Base-by-base conservation (phyloP, 2,329 filamentous ascomycete genomes). In the Coniochaeta sp. region DNA sequence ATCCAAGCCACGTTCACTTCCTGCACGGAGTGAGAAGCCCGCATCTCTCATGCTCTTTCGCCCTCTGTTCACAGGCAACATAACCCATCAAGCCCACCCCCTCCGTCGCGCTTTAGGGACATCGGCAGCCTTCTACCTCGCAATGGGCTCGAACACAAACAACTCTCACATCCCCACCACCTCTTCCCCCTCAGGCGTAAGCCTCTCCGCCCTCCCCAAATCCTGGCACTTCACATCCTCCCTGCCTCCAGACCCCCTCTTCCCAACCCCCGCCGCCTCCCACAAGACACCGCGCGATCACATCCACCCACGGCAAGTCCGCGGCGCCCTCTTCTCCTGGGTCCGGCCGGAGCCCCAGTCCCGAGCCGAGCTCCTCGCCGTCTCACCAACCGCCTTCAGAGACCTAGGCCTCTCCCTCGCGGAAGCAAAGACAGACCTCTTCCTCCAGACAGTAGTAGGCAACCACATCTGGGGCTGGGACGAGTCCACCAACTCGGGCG, bases 321-420 rank as follows among this genome's bases (percentile, higher is more conserved):
- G 88, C 70, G 85, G 87, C 62, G 93, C 95, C 4, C 76, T 93
- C 58, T 99, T 90, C 75, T 96, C 93, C 9, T 99, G 88, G 80
- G 92, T 99, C 22, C 86, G 92, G 4, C 95, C 95, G 0, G 89
- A 93, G 68, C 74, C 80, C 22, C 82, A 87, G 28, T 79, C 87
- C 64, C 83, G 89, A 24, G 85, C 91, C 0, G 90, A 97, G 69
- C 79, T 99, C 17, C 81, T 98, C 1, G 89, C 85, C 7, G 87
- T 96, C 1, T 96, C 92, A 64, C 82, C 85, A 2, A 85, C 85
- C 1, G 93, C 93, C 0, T 79, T 98, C 75, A 80, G 80, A 58
- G 91, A 96, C 68, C 78, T 99, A n/a, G 90, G 90, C 0, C 85
- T 99, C 62, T 80, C 81, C 22, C 73, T 80, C 1, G 84, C 83